A percentile compares a stretch with the other conserved stretches of the same genome.
Conservation (phyloP, 805 yeast genomes). For the Yamadazyma sp. region DNA sequence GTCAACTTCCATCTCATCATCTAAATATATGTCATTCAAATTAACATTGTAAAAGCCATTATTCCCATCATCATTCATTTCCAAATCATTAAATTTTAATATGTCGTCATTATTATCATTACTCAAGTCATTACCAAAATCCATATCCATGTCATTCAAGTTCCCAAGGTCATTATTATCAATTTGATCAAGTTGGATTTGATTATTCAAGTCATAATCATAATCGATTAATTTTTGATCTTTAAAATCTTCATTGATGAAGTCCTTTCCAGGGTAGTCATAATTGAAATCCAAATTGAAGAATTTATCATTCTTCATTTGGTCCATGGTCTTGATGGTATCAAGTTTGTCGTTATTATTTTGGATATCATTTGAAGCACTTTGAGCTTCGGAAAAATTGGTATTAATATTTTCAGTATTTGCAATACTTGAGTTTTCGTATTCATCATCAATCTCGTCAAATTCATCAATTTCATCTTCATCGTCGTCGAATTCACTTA, state of each 20-base stretch:
- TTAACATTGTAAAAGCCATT: not conserved
- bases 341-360: no score
- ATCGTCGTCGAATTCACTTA: constrained; percentile 27
- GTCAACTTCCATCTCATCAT: not conserved
- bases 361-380: no score
- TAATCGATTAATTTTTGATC: no score
- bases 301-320: constrained; percentile 27
- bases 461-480: constrained; percentile 9
- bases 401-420: no score
- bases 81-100: constrained; percentile 2
- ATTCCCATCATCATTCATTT: constrained; percentile 3
- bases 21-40: not conserved
- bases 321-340: not conserved
- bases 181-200: no score
- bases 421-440: no score
- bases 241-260: not conserved
- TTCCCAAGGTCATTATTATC: no score
- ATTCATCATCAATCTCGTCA: constrained; percentile 8
- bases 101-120: constrained; percentile 4
- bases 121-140: constrained; percentile 1
- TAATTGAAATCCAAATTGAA: constrained; percentile 25
- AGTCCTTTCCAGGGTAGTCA: not conserved
- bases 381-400: no score
- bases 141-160: constrained; percentile 14
- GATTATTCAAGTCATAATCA: no score